Evolutionary conservation across 495 filamentous ascomycete species (phyloP), one percentile per base, ranked within the genome.

Genomic region (Penicillium angulare): DNA sequence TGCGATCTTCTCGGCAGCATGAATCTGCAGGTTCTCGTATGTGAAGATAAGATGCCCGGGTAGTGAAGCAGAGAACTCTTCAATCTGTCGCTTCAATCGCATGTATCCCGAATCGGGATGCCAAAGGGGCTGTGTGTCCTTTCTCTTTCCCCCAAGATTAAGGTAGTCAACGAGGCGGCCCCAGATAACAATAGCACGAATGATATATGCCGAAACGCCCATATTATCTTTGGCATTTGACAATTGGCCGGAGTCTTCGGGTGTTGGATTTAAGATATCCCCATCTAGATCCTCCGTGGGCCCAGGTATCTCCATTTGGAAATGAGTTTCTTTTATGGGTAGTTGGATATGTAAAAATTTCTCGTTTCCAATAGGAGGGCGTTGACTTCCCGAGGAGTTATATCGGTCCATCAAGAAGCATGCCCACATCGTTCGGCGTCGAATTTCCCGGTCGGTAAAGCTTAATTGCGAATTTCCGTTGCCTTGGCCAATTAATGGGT

Each of bases 351-450:
- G 87, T 43, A 98, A 77, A 46, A 87, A 87, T 48, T 88, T 87
- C 66, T 97, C 92, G 56, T 89, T 85, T 27, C 92, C 87, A 59
- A 95, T 92, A n/a, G 87, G 87, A 42, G 93, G 93, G 44, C 93
- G 81, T 59, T 96, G 91, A 22, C 92, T 96, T 12, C 93, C 93
- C 3, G 92, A 96, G 3, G 92, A 95, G 68, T 91, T 97, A 70
- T 96, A 97, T 0, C 92, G 84, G 66, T 98, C 93, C 93, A 98
- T 96, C 52, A 95, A 63, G 60, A 92, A 96, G 64, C 91, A 96
- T 18, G 91, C 88, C 93, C 93, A 98, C 92, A 98, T 97, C 5
- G 90, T 95, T 45, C 93, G 79, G 49, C 92, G 78, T 47, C 93
- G 78, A 31, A 97, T 96, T 64, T 98, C 93, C 27, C 88, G 84